Percentiles rank a stretch among this genome's conserved stretches.
These are phyloP conservation scores for Cryptomeria japonica DNA, from an alignment of 75 land plant species.

Conservation along the genomic window DNA sequence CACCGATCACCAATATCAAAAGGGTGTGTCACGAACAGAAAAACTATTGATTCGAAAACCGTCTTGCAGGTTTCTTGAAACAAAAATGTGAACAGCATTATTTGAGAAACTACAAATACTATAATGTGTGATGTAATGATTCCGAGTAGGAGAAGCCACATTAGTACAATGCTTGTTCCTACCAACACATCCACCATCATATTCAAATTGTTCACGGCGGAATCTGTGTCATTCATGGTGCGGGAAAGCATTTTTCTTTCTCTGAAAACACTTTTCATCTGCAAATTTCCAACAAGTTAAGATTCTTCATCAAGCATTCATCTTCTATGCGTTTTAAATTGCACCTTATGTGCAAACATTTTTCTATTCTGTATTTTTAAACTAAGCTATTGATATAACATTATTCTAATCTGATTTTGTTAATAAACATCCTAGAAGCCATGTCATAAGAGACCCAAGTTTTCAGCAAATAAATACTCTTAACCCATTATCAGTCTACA, in stretches of 20 bases:
- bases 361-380: background rate
- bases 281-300: background rate
- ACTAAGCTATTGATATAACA: background rate
- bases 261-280: slow-evolving; percentile 40
- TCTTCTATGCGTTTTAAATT: background rate
- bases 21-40: slow-evolving; percentile 66
- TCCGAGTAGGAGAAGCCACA: slow-evolving; percentile 43
- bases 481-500: background rate
- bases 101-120: slow-evolving; percentile 27
- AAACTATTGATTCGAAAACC: slow-evolving; percentile 60
- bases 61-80: slow-evolving; percentile 72
- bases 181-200: slow-evolving; percentile 28
- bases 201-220: slow-evolving; percentile 56
- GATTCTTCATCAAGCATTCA: background rate
- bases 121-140: slow-evolving; percentile 45
- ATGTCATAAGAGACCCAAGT: background rate
- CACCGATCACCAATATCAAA: slow-evolving; percentile 74
- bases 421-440: background rate
- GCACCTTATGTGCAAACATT: background rate
- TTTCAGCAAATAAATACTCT: background rate
- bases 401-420: background rate
- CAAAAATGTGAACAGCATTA: slow-evolving; percentile 45
- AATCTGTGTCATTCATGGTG: slow-evolving; percentile 53
- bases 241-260: slow-evolving; percentile 42
- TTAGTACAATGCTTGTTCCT: slow-evolving; percentile 22